Conservation (phyloP, 2,329 filamentous ascomycete genomes). For the Ophiocordyceps camponoti-leonardi region DNA sequence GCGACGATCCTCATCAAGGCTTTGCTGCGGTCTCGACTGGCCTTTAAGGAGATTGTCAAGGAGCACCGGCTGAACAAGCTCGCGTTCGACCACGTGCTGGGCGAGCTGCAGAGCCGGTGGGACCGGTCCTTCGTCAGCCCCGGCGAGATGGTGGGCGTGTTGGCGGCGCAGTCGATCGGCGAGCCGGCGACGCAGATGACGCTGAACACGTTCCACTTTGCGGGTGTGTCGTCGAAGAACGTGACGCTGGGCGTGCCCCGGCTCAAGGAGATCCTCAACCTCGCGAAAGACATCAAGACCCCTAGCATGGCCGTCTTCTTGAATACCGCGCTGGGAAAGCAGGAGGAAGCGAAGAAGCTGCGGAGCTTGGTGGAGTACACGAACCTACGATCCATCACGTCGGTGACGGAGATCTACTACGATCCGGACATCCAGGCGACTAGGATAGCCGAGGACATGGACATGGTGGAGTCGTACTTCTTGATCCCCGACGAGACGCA, state of each 20-base stretch:
- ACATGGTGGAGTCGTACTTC: slow-evolving; percentile 96
- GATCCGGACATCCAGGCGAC: slow-evolving; percentile 81
- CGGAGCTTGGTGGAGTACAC: slow-evolving; percentile 90
- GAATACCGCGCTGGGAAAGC: slow-evolving; percentile 42
- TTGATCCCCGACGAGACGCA: slow-evolving; percentile 69
- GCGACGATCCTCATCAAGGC: slow-evolving; percentile 88
- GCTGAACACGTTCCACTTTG: slow-evolving; percentile 98
- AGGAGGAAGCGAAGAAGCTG: slow-evolving; percentile 69
- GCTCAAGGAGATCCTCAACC: slow-evolving; percentile 97
- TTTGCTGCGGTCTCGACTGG: slow-evolving; percentile 70
- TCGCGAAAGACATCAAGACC: slow-evolving; percentile 96
- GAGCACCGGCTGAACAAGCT: slow-evolving; percentile 76
- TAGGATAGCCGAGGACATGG: slow-evolving; percentile 69
- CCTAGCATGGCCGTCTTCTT: slow-evolving; percentile 92
- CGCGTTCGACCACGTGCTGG: slow-evolving; percentile 81
- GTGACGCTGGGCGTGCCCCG: slow-evolving; percentile 96
- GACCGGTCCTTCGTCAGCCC: slow-evolving; percentile 71
- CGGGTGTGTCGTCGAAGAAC: slow-evolving; percentile 99
- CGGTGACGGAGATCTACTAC: slow-evolving; percentile 91
- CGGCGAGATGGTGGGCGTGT: slow-evolving; percentile 96
- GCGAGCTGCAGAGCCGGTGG: slow-evolving; percentile 81
- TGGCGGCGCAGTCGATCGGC: slow-evolving; percentile 95
- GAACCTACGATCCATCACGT: slow-evolving; percentile 77
- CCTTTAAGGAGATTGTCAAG: slow-evolving; percentile 83
- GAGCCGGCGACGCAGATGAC: slow-evolving; percentile 99